Base-by-base conservation (phyloP, 768 basidiomycete genomes). In the Crassisporium funariophilum region DNA sequence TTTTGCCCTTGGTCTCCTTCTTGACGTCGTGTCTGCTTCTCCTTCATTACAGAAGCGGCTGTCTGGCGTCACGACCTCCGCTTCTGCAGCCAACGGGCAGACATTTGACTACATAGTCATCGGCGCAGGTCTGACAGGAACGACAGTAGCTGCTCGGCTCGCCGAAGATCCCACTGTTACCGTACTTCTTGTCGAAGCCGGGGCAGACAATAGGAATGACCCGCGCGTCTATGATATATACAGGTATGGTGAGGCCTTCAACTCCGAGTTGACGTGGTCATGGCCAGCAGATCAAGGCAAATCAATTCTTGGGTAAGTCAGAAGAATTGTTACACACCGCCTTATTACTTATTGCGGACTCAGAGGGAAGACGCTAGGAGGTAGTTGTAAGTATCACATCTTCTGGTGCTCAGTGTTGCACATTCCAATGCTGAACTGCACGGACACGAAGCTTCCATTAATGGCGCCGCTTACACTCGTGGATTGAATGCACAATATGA, bases 151-250 rank as follows among this genome's bases (percentile, higher is more conserved):
- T 17, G 66, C 67, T 9, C 65, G 78, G 9, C 66, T 81, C 9
- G 60, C 76, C 0, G 77, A 80, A 54, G 66, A 79, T 44, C 52
- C 71, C 4, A 49, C 58, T 0, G 59, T 71, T 33, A 68, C 70
- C 8, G 70, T 82, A 0, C 66, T 80, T 4, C 59, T 80, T 46
- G 66, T 82, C 35, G 81, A 82, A 58, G 79, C 73, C 2, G 80
- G 81, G 1, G 66, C 60, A 5, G 78, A 79, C 51, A 61, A 77
- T 50, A 67, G 76, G 17, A 61, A 63, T 4, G 71, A 78, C 50
- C 62, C 72, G 1, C 58, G 65, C 10, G 69, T 80, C 1, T 76
- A 72, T 45, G 75, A 79, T 45, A 67, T 78, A 15, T 73, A 77
- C 49, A 54, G 63, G 22, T 80, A 74, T 52, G 62, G 68, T 5